Evolutionary conservation across 2,329 filamentous ascomycete species (phyloP).

Genomic region (Madurella mycetomatis): DNA sequence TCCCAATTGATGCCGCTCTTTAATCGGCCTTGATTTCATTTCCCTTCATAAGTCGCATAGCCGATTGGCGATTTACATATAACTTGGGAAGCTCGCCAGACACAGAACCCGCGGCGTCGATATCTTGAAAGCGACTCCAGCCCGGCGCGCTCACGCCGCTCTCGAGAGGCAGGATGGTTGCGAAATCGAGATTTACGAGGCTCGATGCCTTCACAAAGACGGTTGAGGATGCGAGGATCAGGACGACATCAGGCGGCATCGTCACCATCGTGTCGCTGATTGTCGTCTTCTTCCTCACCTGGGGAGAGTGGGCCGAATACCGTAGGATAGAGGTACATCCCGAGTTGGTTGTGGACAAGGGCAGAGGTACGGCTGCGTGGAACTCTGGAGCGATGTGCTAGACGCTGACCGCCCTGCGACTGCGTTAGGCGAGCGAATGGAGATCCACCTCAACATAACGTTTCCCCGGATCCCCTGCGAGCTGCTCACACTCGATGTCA

Average conservation of each 20-base stretch:
- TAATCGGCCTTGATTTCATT: conserved; percentile 3
- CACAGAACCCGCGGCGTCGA: conserved; percentile 9
- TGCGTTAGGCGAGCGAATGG: conserved; percentile 83
- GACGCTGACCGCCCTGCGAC: conserved; percentile 16
- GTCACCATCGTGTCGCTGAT: conserved; percentile 89
- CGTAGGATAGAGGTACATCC: conserved; percentile 79
- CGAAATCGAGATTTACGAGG: conserved; percentile 90
- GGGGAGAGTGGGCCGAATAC: conserved; percentile 96
- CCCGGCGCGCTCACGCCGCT: conserved; percentile 12
- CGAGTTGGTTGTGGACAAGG: conserved; percentile 94
- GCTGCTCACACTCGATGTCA: conserved; percentile 92
- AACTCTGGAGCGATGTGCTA: not conserved
- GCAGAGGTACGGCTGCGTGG: conserved; percentile 61
- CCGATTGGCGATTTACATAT: not conserved
- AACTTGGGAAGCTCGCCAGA: not conserved
- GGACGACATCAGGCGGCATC: conserved; percentile 91
- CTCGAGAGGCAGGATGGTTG: conserved; percentile 58
- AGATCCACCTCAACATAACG: conserved; percentile 95
- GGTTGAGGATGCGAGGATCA: conserved; percentile 93
- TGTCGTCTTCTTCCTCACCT: conserved; percentile 80
- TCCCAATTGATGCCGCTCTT: conserved; percentile 19
- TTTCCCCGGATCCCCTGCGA: conserved; percentile 94
- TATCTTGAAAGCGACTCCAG: conserved; percentile 1
- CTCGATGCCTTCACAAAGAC: conserved; percentile 99
- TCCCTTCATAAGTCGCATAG: not conserved